A percentile compares a stretch with the other conserved stretches of the same genome.
Conservation (phyloP, 306 rosid species). For the Vigna hirtella region DNA sequence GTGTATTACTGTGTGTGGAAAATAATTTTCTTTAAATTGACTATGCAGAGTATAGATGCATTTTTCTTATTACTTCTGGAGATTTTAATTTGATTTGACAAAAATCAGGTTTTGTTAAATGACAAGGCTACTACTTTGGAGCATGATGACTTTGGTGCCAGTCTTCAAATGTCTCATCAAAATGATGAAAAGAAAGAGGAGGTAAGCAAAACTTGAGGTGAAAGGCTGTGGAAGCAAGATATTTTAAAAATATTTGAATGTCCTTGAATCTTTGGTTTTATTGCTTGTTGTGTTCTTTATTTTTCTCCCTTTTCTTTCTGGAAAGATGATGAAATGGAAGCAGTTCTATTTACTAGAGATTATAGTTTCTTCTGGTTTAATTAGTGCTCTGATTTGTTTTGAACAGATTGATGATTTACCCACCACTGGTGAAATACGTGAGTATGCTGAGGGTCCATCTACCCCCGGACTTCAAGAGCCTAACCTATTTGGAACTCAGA, state of each 20-base stretch:
- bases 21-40: conserved; percentile 26
- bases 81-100: conserved; percentile 37
- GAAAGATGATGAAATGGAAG: conserved; percentile 36
- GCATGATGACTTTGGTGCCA: conserved; percentile 56
- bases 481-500: conserved; percentile 58
- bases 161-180: conserved; percentile 55
- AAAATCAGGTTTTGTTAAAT: conserved; percentile 72
- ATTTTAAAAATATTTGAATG: conserved; percentile 26
- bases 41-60: neutral
- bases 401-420: conserved; percentile 61
- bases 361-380: conserved; percentile 31
- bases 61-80: conserved; percentile 38
- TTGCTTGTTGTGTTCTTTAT: neutral
- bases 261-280: conserved; percentile 20
- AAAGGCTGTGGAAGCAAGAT: conserved; percentile 55
- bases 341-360: conserved; percentile 4
- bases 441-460: conserved; percentile 70
- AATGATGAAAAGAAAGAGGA: conserved; percentile 60
- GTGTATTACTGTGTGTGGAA: conserved; percentile 25
- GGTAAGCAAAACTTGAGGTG: conserved; percentile 49
- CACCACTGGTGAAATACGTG: conserved; percentile 46
- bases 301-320: conserved; percentile 9
- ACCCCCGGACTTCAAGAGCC: conserved; percentile 75
- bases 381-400: conserved; percentile 40
- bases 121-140: conserved; percentile 66